Conservation (phyloP, 352 stramenopile genomes). For the Pythium plurisporium region DNA sequence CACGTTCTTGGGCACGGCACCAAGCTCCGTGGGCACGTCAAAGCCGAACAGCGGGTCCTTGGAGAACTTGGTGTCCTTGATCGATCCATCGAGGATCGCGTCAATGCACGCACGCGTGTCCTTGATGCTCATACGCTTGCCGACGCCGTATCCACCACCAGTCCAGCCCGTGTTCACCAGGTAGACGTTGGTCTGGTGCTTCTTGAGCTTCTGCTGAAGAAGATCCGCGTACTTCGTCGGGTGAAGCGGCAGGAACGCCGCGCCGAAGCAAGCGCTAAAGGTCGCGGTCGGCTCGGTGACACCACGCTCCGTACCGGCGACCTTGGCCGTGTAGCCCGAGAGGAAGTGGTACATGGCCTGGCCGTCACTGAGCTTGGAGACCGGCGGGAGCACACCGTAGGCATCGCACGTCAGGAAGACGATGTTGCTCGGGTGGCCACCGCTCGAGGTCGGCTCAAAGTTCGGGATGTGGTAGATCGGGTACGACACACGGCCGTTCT, state of each 20-base stretch:
- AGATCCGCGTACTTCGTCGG: slow-evolving; percentile 49
- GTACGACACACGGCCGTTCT: slow-evolving; percentile 54
- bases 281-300: slow-evolving; percentile 48
- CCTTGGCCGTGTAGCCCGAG: slow-evolving; percentile 55
- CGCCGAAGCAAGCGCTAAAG: slow-evolving; percentile 54
- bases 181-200: slow-evolving; percentile 42
- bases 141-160: slow-evolving; percentile 93
- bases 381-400: slow-evolving; percentile 93
- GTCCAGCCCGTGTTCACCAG: slow-evolving; percentile 96
- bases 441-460: slow-evolving; percentile 37
- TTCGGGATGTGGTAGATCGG: slow-evolving; percentile 57
- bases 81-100: slow-evolving; percentile 62
- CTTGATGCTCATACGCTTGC: slow-evolving; percentile 95
- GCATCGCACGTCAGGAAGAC: slow-evolving; percentile 97
- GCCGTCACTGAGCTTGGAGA: slow-evolving; percentile 86
- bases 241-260: slow-evolving; percentile 52
- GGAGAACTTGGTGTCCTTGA: slow-evolving; percentile 58
- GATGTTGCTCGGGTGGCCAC: slow-evolving; percentile 75
- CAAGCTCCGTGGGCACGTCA: slow-evolving; percentile 53
- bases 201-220: slow-evolving; percentile 53
- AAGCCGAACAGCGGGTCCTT: slow-evolving; percentile 73
- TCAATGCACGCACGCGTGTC: slow-evolving; percentile 75
- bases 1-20: slow-evolving; percentile 67
- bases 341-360: slow-evolving; percentile 96
- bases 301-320: slow-evolving; percentile 45